A percentile compares a stretch with the other conserved stretches of the same genome.
These are phyloP conservation scores for Scopulariopsis brevicaulis DNA, from an alignment of 2,329 filamentous ascomycete genomes.

Conservation along the genomic window DNA sequence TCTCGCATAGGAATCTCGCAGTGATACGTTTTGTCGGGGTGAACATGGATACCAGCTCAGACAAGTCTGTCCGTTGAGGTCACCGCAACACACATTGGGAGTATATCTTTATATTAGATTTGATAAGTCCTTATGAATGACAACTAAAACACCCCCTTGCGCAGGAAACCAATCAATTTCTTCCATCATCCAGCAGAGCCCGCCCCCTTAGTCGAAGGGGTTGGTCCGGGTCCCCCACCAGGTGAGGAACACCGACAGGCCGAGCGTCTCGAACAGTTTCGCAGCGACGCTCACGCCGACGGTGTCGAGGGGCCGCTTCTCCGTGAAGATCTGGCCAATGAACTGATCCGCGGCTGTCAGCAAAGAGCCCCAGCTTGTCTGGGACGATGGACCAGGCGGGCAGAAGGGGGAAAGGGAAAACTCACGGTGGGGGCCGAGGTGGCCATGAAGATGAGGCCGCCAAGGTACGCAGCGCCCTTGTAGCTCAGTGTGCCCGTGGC, in stretches of 20 bases:
- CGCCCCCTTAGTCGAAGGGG: constrained; percentile 62
- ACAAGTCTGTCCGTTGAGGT: neutral
- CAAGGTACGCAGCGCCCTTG: constrained; percentile 93
- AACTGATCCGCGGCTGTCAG: constrained; percentile 42
- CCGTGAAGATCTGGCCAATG: constrained; percentile 73
- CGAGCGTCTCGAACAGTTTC: constrained; percentile 86
- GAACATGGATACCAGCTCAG: neutral
- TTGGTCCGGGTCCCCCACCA: constrained; percentile 97
- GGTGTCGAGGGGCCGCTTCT: constrained; percentile 87
- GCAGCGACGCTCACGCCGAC: constrained; percentile 75
- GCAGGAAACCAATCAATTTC: neutral
- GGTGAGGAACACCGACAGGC: constrained; percentile 82
- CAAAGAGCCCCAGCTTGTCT: neutral
- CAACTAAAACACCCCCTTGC: neutral
- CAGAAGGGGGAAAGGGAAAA: constrained; percentile 14
- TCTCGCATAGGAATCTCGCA: neutral
- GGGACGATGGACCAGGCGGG: too few relatives aligned
- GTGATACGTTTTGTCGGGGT: neutral
- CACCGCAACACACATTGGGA: neutral
- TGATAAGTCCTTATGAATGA: neutral
- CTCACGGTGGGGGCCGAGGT: constrained; percentile 77
- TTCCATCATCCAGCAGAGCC: constrained; percentile 1
- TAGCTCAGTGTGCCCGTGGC: constrained; percentile 91
- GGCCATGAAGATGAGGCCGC: constrained; percentile 82
- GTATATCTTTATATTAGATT: neutral